Evolutionary conservation across 1,284 basidiomycete genomes (phyloP).

Genomic region (Ceratobasidium sp.): DNA sequence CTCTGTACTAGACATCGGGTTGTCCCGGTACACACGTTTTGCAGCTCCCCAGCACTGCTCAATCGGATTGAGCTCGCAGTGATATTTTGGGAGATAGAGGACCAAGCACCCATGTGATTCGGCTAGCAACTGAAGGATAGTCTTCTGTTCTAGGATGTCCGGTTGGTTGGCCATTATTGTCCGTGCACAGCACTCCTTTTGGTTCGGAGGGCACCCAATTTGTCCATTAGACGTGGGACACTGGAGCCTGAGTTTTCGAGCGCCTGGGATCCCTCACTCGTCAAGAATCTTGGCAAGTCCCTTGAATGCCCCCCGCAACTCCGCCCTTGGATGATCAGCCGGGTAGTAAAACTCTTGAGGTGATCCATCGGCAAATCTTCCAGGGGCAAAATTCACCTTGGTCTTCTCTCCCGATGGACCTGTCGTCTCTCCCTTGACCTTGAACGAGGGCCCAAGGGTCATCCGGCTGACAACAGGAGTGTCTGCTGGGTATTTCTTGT

Average conservation of each 20-base stretch:
- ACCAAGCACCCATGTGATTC: constrained; percentile 23
- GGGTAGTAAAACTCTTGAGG: constrained; percentile 55
- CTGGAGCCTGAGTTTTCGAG: constrained; percentile 46
- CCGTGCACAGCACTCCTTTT: constrained; percentile 43
- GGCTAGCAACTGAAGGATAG: constrained; percentile 41
- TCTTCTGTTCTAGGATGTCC: constrained; percentile 43
- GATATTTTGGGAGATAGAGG: constrained; percentile 48
- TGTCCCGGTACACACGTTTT: constrained; percentile 43
- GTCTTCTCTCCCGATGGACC: constrained; percentile 52
- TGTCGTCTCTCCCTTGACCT: background rate
- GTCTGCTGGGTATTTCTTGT: constrained; percentile 56
- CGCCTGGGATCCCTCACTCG: constrained; percentile 51
- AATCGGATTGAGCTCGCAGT: constrained; percentile 46
- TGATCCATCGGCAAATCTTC: constrained; percentile 49
- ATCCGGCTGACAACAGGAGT: constrained; percentile 57
- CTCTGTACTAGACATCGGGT: constrained; percentile 25
- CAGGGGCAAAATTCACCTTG: constrained; percentile 18
- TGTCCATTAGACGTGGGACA: constrained; percentile 3
- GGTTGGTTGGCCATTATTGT: constrained; percentile 34
- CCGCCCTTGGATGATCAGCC: constrained; percentile 53
- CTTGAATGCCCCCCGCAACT: constrained; percentile 56
- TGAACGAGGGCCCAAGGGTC: constrained; percentile 48
- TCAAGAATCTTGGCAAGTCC: constrained; percentile 56
- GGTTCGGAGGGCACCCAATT: constrained; percentile 18
- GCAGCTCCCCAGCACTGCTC: constrained; percentile 34